Evolutionary conservation across 768 basidiomycete genomes (phyloP), one percentile per base, ranked within the genome.

Genomic region (Dioszegia crocea): DNA sequence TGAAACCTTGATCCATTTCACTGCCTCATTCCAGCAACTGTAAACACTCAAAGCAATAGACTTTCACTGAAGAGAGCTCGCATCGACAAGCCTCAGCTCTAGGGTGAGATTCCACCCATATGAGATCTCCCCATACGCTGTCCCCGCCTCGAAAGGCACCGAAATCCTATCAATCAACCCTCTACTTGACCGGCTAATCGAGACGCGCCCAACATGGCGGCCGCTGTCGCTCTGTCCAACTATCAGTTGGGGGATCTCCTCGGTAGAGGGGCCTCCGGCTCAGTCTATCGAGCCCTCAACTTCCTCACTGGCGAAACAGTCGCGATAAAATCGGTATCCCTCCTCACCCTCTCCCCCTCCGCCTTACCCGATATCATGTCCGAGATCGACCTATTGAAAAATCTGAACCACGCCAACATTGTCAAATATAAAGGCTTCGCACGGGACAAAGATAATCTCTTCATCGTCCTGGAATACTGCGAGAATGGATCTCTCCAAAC

Each of bases 371-470:
- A 98, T 79, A 97, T 99, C 73, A 98, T 98, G 94, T 73, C 71
- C 56, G 94, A 98, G 80, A 99, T 99, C 67, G 90, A 97, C 77
- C 80, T 98, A 60, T 83, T 99, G 65, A 97, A 98, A 83, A 98
- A 96, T 76, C 82, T 99, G 60, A 89, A 94, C 67, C 91, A 98
- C 75, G 82, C 86, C 40, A 98, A 98, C 76, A 98, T 99, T 74
- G 96, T 98, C 74, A 94, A 99, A 79, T 99, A 99, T 80, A 93
- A 94, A 71, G 96, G 96, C 12, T 98, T 94, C 69, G 90, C 91
- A 74, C 91, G 92, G 79, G 93, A 91, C 51, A 85, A 86, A 56
- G 90, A 96, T 70, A 91, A 86, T 76, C 81, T 99, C 60, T 94
- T 94, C 77, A 99, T 99, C 78, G 91, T 99, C 67, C 83, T 99